phyloP scores from a whole-genome alignment of 73 alveolate species.

The Blepharisma japonicum region DNA sequence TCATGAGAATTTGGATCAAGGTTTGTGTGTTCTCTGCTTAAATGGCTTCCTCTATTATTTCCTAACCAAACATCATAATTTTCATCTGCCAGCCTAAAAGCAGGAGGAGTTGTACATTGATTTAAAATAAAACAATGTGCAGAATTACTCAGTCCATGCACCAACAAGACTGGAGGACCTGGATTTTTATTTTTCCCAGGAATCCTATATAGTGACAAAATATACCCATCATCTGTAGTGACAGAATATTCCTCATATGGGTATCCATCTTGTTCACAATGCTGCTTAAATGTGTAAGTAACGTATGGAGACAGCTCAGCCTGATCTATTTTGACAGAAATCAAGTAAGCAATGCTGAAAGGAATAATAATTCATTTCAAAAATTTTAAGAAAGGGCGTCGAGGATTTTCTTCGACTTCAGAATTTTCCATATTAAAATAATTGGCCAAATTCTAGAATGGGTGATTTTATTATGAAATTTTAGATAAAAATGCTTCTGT shows the following conservation, averaged over 20 bases:
- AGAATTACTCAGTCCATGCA: constrained; percentile 4
- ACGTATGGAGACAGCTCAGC: constrained; percentile 9
- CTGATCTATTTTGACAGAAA: background rate
- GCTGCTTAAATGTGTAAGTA: constrained; percentile 30
- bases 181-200: constrained; percentile 11
- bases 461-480: no score
- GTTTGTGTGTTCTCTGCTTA: constrained; percentile 26
- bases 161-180: constrained; percentile 31
- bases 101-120: constrained; percentile 15
- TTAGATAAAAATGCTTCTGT: no score
- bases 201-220: constrained; percentile 39
- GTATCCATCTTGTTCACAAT: constrained; percentile 40
- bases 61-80: constrained; percentile 39
- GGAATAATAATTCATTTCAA: no score
- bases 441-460: no score
- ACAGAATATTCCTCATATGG: constrained; percentile 63
- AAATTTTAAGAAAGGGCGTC: no score
- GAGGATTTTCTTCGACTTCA: no score
- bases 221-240: constrained; percentile 76
- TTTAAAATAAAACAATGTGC: constrained; percentile 3
- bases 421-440: no score
- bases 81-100: constrained; percentile 23
- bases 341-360: no score
- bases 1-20: constrained; percentile 42
- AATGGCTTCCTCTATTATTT: constrained; percentile 28